A percentile compares a stretch with the other conserved stretches of the same genome.
phyloP scores from a whole-genome alignment of 495 filamentous ascomycete species.

The Penicillium ucsense region DNA sequence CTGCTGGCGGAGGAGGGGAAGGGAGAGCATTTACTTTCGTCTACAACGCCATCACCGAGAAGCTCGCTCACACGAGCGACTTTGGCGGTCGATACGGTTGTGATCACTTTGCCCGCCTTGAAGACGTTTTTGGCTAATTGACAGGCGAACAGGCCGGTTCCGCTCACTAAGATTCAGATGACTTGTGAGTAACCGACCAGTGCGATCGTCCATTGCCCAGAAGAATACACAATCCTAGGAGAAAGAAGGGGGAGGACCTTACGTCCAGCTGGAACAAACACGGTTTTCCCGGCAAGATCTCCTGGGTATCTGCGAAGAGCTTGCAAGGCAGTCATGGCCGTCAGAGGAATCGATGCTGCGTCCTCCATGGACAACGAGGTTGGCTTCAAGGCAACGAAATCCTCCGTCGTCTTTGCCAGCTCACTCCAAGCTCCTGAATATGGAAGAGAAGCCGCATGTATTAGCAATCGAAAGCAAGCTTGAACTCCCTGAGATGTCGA shows the following conservation, averaged over 20 bases:
- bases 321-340: slow-evolving; percentile 33
- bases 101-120: slow-evolving; percentile 38
- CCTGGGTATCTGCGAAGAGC: slow-evolving; percentile 30
- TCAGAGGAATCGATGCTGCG: slow-evolving; percentile 32
- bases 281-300: slow-evolving; percentile 41
- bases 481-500: too few relatives aligned
- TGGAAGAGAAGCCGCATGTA: too few relatives aligned
- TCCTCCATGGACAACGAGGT: slow-evolving; percentile 25
- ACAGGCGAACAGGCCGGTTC: slow-evolving; percentile 36
- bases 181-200: too few relatives aligned
- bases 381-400: slow-evolving; percentile 32
- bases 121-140: slow-evolving; percentile 48
- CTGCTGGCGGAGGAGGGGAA: neutral
- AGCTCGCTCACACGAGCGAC: slow-evolving; percentile 33
- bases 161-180: slow-evolving; percentile 26
- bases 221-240: neutral
- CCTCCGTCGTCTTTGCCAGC: slow-evolving; percentile 26
- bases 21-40: slow-evolving; percentile 13
- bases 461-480: too few relatives aligned
- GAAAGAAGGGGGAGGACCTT: neutral
- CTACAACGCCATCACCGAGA: slow-evolving; percentile 24
- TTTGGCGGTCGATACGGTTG: slow-evolving; percentile 45
- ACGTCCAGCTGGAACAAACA: slow-evolving; percentile 41
- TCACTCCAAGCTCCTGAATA: slow-evolving; percentile 24
- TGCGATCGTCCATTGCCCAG: too few relatives aligned